Conservation (phyloP, 2,329 filamentous ascomycete genomes). For the Trichocomaceae sp. region DNA sequence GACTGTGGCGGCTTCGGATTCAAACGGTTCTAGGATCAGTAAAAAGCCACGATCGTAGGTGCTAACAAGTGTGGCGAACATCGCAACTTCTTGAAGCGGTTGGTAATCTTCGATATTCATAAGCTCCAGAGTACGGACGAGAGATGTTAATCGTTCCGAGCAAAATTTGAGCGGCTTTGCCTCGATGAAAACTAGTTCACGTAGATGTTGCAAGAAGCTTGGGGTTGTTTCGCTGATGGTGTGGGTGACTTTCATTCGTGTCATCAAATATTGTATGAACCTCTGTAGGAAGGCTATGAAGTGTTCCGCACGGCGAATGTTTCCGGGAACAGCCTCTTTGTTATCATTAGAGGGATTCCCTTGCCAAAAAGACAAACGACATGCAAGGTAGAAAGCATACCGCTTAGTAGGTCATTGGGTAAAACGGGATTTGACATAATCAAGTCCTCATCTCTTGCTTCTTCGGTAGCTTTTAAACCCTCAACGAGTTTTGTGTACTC, state of each 20-base stretch:
- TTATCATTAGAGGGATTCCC: background rate
- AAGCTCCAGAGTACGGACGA: slow-evolving; percentile 89
- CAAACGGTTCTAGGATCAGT: slow-evolving; percentile 93
- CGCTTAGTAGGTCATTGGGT: slow-evolving; percentile 82
- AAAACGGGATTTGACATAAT: slow-evolving; percentile 96
- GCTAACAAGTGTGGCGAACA: slow-evolving; percentile 89
- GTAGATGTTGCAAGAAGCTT: slow-evolving; percentile 86
- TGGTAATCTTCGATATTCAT: slow-evolving; percentile 98
- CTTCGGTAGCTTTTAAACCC: slow-evolving; percentile 78
- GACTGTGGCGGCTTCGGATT: slow-evolving; percentile 90
- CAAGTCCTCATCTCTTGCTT: slow-evolving; percentile 84
- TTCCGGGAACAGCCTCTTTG: slow-evolving; percentile 82
- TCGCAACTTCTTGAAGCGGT: slow-evolving; percentile 92
- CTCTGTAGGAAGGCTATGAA: slow-evolving; percentile 91
- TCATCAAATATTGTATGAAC: slow-evolving; percentile 97
- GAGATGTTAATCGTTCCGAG: slow-evolving; percentile 85
- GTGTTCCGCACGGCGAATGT: slow-evolving; percentile 91
- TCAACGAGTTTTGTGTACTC: slow-evolving; percentile 96
- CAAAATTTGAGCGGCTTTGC: slow-evolving; percentile 90
- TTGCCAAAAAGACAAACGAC: too few species aligned
- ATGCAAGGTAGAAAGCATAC: background rate
- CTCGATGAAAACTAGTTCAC: slow-evolving; percentile 95
- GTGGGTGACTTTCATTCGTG: slow-evolving; percentile 94
- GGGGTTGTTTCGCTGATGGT: slow-evolving; percentile 95
- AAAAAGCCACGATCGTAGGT: slow-evolving; percentile 97